phyloP scores from a whole-genome alignment of 2,329 filamentous ascomycete species.

The Ceratocystiopsis sp. region DNA sequence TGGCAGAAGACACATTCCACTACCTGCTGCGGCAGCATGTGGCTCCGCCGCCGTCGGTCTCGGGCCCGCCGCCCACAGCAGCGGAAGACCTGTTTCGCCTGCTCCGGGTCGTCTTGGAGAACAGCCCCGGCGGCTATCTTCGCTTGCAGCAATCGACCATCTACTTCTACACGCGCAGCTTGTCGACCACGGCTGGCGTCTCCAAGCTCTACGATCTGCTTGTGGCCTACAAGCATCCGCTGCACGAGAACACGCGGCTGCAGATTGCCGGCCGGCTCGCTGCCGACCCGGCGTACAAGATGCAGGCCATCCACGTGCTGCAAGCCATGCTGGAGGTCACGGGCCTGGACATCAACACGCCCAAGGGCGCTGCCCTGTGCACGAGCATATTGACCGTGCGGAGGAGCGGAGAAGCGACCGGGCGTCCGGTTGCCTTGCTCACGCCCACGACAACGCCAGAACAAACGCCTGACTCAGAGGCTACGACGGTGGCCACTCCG shows the following conservation, averaged over 20 bases:
- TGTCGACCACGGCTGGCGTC: slow-evolving; percentile 9
- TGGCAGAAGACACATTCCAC: slow-evolving; percentile 19
- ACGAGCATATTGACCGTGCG: slow-evolving; percentile 36
- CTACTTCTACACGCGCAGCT: slow-evolving; percentile 6
- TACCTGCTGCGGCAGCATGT: slow-evolving; percentile 13
- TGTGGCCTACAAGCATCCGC: slow-evolving; percentile 10
- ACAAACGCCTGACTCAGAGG: neutral
- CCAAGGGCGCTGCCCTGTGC: slow-evolving; percentile 34
- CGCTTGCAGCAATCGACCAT: slow-evolving; percentile 23
- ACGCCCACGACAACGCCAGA: too few species aligned
- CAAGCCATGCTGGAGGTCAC: slow-evolving; percentile 17
- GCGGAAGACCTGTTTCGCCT: slow-evolving; percentile 1
- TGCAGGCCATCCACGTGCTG: slow-evolving; percentile 26
- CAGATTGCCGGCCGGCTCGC: slow-evolving; percentile 32
- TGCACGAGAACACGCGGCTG: slow-evolving; percentile 27
- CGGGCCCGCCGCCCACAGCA: neutral
- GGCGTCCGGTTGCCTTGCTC: too few species aligned
- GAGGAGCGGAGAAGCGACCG: slow-evolving; percentile 11
- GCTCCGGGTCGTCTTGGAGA: slow-evolving; percentile 5
- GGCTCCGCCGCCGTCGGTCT: neutral
- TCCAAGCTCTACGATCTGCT: slow-evolving; percentile 21
- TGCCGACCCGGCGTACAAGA: slow-evolving; percentile 20
- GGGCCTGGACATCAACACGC: slow-evolving; percentile 27
- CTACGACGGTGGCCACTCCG: slow-evolving; percentile 20
- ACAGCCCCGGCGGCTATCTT: slow-evolving; percentile 8